phyloP scores from a whole-genome alignment of 768 basidiomycete species.

The Rhodosporidiobolus sp. region DNA sequence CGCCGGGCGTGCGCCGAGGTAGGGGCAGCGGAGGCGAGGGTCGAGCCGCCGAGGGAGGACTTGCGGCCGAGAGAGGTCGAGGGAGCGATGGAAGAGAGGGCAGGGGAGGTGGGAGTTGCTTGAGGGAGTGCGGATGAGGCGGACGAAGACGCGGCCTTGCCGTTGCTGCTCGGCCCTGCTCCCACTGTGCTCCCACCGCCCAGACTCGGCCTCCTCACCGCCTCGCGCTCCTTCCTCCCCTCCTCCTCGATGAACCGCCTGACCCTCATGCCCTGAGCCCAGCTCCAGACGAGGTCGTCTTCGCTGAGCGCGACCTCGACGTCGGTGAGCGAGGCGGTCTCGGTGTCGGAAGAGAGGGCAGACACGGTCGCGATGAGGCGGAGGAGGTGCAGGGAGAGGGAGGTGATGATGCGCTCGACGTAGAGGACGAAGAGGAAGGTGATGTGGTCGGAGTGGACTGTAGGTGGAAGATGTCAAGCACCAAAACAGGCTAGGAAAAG shows the following conservation, averaged over 20 bases:
- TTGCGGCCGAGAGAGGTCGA: neutral
- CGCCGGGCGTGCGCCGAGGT: neutral
- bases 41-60: neutral
- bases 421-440: slow-evolving; percentile 17
- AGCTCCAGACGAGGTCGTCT: slow-evolving; percentile 77
- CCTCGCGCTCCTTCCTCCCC: slow-evolving; percentile 6
- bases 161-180: too few species aligned
- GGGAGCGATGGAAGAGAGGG: neutral
- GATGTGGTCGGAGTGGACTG: slow-evolving; percentile 15
- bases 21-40: neutral
- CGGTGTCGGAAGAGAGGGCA: slow-evolving; percentile 76
- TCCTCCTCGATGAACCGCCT: slow-evolving; percentile 16
- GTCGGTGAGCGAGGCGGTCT: slow-evolving; percentile 71
- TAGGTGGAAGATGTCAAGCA: too few species aligned
- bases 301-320: slow-evolving; percentile 84
- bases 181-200: neutral
- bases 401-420: slow-evolving; percentile 37
- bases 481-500: neutral
- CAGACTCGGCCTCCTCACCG: neutral
- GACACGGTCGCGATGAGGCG: slow-evolving; percentile 68
- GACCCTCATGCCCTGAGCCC: slow-evolving; percentile 71
- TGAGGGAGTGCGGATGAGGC: neutral
- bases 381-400: slow-evolving; percentile 76
- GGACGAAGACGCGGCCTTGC: neutral
- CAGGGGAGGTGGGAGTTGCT: neutral